A percentile compares a stretch with the other conserved stretches of the same genome.
Conservation (phyloP, 176 grass and related monocot genomes). For the Lolium perenne region DNA sequence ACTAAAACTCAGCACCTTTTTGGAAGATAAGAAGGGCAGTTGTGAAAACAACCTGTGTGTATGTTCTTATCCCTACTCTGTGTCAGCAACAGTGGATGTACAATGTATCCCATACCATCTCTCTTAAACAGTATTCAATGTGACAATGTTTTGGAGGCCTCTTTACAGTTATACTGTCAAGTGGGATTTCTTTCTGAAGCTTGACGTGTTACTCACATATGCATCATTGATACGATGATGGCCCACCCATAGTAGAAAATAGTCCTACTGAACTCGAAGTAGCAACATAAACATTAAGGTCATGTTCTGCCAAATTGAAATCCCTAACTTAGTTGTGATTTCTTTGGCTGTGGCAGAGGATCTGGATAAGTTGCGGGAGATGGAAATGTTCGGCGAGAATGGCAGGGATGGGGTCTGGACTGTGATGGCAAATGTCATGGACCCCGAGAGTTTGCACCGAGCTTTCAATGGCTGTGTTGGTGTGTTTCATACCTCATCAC, state of each 20-base stretch:
- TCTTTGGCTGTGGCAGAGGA: slow-evolving; percentile 63
- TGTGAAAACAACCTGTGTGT: not conserved
- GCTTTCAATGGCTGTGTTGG: slow-evolving; percentile 84
- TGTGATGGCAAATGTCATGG: slow-evolving; percentile 94
- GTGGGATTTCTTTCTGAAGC: not conserved
- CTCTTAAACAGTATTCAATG: not conserved
- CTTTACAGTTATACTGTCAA: not conserved
- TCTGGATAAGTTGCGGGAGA: slow-evolving; percentile 92
- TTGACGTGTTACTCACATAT: not conserved
- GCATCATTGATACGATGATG: not conserved
- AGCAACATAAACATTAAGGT: not conserved
- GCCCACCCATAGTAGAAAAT: slow-evolving; percentile 19
- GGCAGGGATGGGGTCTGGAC: slow-evolving; percentile 88
- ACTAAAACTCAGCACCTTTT: not conserved
- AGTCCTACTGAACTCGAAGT: not conserved
- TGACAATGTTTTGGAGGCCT: not conserved
- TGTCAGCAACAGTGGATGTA: not conserved
- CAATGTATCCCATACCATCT: not conserved
- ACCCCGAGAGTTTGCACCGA: slow-evolving; percentile 70
- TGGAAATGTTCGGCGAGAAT: slow-evolving; percentile 91
- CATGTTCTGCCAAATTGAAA: not conserved
- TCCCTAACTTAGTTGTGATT: not conserved
- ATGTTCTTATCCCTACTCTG: slow-evolving; percentile 33
- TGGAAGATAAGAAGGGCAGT: not conserved
- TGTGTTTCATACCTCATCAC: slow-evolving; percentile 92